Evolutionary conservation across 805 yeast genomes (phyloP).

Genomic region (Kazachstania taianensis): DNA sequence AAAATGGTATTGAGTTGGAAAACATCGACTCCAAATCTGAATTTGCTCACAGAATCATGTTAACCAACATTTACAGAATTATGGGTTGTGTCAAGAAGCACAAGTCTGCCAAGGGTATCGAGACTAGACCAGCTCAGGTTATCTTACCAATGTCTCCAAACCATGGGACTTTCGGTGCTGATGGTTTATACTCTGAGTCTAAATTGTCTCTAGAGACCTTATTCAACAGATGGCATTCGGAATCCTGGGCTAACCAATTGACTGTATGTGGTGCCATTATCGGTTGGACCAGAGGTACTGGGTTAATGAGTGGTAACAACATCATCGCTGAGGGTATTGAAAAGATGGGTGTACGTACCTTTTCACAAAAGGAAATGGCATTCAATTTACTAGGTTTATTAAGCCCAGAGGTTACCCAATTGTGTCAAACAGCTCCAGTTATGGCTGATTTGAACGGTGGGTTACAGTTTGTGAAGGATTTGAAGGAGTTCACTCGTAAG

Average conservation of each 20-base stretch:
- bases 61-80: constrained; percentile 86
- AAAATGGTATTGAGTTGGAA: constrained; percentile 92
- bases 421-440: constrained; percentile 89
- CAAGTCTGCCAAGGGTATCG: constrained; percentile 64
- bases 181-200: constrained; percentile 97
- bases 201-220: constrained; percentile 90
- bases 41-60: constrained; percentile 97
- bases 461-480: constrained; percentile 82
- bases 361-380: constrained; percentile 98
- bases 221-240: constrained; percentile 98
- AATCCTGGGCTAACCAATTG: constrained; percentile 89
- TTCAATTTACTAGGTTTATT: constrained; percentile 91
- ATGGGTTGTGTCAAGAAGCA: constrained; percentile 83
- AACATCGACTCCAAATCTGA: constrained; percentile 90
- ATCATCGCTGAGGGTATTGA: constrained; percentile 97
- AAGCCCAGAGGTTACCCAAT: constrained; percentile 72
- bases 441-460: constrained; percentile 99
- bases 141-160: constrained; percentile 95
- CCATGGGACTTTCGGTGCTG: constrained; percentile 98
- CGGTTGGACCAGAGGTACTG: constrained; percentile 99
- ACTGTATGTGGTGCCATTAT: constrained; percentile 97
- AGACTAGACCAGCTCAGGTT: constrained; percentile 97
- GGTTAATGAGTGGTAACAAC: constrained; percentile 95
- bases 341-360: constrained; percentile 90
- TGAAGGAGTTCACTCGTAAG: constrained; percentile 75